Evolutionary conservation across 78 protist genomes (phyloP).

Genomic region (Cavenderia fasciculata): DNA sequence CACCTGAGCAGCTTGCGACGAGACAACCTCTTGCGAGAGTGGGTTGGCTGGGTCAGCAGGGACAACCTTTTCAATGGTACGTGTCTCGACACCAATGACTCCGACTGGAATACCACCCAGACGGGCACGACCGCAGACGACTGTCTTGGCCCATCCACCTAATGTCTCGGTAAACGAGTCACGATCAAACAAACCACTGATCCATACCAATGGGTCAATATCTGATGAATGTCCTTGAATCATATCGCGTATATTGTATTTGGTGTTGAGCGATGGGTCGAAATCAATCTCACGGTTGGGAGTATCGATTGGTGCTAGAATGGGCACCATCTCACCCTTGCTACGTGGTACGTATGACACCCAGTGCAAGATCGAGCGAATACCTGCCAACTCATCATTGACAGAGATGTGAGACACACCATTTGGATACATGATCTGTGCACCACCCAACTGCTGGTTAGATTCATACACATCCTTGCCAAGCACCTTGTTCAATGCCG

Average conservation of each 20-base stretch:
- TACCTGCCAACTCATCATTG: constrained; percentile 89
- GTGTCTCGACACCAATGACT: constrained; percentile 95
- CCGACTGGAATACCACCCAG: constrained; percentile 98
- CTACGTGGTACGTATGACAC: constrained; percentile 90
- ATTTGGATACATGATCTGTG: constrained; percentile 96
- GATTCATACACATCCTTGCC: constrained; percentile 95
- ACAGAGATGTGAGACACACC: constrained; percentile 95
- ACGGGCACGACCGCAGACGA: constrained; percentile 96
- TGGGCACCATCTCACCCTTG: constrained; percentile 74
- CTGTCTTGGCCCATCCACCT: constrained; percentile 97
- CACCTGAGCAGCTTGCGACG: constrained; percentile 95
- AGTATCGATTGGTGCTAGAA: constrained; percentile 79
- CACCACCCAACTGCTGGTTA: constrained; percentile 97
- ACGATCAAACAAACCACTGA: constrained; percentile 95
- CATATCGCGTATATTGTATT: constrained; percentile 94
- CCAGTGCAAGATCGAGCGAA: constrained; percentile 88
- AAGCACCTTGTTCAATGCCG: constrained; percentile 96
- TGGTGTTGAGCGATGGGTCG: constrained; percentile 72
- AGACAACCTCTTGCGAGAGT: constrained; percentile 70
- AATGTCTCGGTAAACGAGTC: constrained; percentile 92
- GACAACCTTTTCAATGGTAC: constrained; percentile 85
- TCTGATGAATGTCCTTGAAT: constrained; percentile 80
- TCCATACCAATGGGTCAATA: constrained; percentile 39
- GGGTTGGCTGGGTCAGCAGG: constrained; percentile 98
- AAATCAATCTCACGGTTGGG: constrained; percentile 83